Evolutionary conservation across 2,329 filamentous ascomycete genomes (phyloP).

Genomic region (Cordyceps fumosorosea): DNA sequence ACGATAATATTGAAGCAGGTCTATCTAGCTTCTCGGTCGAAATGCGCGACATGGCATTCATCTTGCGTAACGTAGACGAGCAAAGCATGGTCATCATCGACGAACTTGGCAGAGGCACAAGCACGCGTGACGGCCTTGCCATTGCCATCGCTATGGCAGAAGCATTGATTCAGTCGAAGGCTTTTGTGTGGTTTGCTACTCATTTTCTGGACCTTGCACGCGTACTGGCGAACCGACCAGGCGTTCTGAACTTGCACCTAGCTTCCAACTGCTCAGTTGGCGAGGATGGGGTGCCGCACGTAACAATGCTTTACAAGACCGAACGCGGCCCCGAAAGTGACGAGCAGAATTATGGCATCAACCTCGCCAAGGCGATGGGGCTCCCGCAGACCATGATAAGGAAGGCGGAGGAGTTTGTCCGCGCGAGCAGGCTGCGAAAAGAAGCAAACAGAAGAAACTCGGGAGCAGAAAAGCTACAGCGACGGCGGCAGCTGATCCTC

Average conservation of each 20-base stretch:
- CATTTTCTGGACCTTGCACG: conserved; percentile 81
- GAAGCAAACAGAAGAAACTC: conserved; percentile 54
- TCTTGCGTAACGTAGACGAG: conserved; percentile 72
- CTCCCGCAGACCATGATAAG: conserved; percentile 63
- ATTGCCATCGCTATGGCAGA: conserved; percentile 90
- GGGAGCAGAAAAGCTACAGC: conserved; percentile 49
- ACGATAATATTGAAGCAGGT: conserved; percentile 84
- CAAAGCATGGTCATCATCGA: conserved; percentile 80
- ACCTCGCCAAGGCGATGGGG: conserved; percentile 67
- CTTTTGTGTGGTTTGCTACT: conserved; percentile 86
- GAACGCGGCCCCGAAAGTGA: conserved; percentile 63
- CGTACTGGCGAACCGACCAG: conserved; percentile 66
- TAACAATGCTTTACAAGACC: conserved; percentile 87
- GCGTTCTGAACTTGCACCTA: conserved; percentile 79
- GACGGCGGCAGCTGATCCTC: conserved; percentile 66
- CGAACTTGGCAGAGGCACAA: conserved; percentile 86
- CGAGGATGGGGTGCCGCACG: conserved; percentile 47
- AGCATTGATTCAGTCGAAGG: conserved; percentile 70
- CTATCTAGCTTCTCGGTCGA: conserved; percentile 90
- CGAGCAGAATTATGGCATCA: conserved; percentile 70
- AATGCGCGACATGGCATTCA: conserved; percentile 95
- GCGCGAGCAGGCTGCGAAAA: conserved; percentile 50
- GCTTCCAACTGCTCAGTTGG: conserved; percentile 55
- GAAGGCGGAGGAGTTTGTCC: conserved; percentile 60
- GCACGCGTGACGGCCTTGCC: conserved; percentile 77